A percentile compares a stretch with the other conserved stretches of the same genome.
These are phyloP conservation scores for Castanospermum australe DNA, from an alignment of 306 rosid genomes.

Conservation along the genomic window DNA sequence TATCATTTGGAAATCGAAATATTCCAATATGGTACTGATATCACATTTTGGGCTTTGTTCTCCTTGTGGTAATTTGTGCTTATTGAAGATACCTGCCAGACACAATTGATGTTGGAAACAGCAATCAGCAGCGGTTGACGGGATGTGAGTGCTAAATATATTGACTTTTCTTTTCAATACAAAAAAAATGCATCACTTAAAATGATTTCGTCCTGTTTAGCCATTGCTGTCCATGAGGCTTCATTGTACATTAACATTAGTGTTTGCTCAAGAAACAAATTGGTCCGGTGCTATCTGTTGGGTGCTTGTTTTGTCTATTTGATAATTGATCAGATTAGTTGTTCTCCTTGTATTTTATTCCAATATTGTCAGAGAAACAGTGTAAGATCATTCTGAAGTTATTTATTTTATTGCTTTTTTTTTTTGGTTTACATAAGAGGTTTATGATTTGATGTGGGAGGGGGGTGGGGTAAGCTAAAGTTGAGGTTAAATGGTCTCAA, in stretches of 20 bases:
- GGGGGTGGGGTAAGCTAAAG: no score
- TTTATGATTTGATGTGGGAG: no score
- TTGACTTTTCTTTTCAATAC: slow-evolving; percentile 41
- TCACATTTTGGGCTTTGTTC: slow-evolving; percentile 18
- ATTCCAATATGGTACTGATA: slow-evolving; percentile 20
- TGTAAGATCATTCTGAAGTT: slow-evolving; percentile 18
- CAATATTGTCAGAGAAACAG: slow-evolving; percentile 22
- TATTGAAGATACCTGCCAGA: slow-evolving; percentile 89
- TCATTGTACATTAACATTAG: slow-evolving; percentile 57
- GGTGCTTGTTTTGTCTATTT: slow-evolving; percentile 42
- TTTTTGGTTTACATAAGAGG: no score
- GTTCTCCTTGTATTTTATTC: slow-evolving; percentile 25
- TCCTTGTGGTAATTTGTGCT: slow-evolving; percentile 27
- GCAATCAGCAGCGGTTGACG: slow-evolving; percentile 74
- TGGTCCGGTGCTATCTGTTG: slow-evolving; percentile 42
- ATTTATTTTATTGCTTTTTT: neutral
- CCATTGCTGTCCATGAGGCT: slow-evolving; percentile 36
- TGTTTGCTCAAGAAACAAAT: slow-evolving; percentile 50
- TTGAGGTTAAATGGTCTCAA: no score
- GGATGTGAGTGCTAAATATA: slow-evolving; percentile 89
- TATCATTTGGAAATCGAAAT: neutral
- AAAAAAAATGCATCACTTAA: slow-evolving; percentile 41
- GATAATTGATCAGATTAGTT: slow-evolving; percentile 19
- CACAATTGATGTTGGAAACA: slow-evolving; percentile 88
- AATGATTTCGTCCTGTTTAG: slow-evolving; percentile 32